Percentiles rank a stretch among this genome's conserved stretches.
phyloP scores from a whole-genome alignment of 768 basidiomycete species.

The Termitomyces sp. region DNA sequence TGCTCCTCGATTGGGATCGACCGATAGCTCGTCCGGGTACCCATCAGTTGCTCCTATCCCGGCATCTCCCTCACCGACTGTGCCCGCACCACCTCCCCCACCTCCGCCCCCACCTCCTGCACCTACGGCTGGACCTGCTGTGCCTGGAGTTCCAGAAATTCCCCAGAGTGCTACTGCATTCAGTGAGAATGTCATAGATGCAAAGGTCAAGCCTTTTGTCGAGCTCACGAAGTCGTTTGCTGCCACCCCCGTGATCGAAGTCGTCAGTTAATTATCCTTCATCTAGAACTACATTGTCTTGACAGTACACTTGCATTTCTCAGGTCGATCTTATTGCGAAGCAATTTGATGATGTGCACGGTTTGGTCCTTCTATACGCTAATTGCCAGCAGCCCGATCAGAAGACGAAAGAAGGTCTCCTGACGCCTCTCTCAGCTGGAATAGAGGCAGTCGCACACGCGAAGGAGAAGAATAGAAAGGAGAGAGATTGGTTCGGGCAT shows the following conservation, averaged over 20 bases:
- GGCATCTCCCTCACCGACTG: constrained; percentile 20
- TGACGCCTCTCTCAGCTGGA: constrained; percentile 66
- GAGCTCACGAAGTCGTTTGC: constrained; percentile 71
- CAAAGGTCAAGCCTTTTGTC: constrained; percentile 71
- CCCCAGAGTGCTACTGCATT: constrained; percentile 70
- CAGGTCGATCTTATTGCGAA: constrained; percentile 70
- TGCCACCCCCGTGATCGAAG: constrained; percentile 65
- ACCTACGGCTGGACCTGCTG: constrained; percentile 22
- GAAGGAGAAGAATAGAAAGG: constrained; percentile 78
- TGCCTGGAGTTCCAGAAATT: constrained; percentile 31
- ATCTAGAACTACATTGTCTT: no score
- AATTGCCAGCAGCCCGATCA: constrained; percentile 80
- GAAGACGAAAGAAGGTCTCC: constrained; percentile 49
- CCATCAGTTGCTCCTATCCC: neutral
- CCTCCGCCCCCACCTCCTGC: constrained; percentile 26
- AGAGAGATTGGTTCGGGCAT: constrained; percentile 81
- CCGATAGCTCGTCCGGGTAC: constrained; percentile 14
- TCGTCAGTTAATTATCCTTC: constrained; percentile 48
- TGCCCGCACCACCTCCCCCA: constrained; percentile 27
- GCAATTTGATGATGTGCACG: constrained; percentile 66
- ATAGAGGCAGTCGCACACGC: constrained; percentile 76
- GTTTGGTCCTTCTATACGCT: constrained; percentile 62
- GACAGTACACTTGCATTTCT: neutral
- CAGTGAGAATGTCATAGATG: constrained; percentile 69
- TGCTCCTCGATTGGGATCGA: constrained; percentile 11